Evolutionary conservation across 176 grass and related monocot genomes (phyloP), one percentile per base, ranked within the genome.

Genomic region (Oryza meyeriana): DNA sequence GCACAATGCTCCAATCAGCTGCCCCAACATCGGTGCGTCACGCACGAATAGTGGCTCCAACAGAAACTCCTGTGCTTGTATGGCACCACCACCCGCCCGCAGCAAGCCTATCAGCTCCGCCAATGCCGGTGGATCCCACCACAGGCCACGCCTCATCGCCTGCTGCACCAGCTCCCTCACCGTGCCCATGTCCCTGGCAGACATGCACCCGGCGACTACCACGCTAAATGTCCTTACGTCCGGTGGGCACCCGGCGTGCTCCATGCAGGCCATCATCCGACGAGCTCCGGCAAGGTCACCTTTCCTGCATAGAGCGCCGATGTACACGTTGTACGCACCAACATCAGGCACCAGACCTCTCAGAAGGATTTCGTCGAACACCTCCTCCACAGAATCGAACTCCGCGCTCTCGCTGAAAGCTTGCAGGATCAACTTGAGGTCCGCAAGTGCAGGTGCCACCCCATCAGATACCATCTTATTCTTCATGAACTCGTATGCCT

Each of bases 341-440:
- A 62, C 32, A 71, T 75, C 81, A 1, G 90, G 93, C 47, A 88
- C 61, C 50, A 90, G 34, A 44, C 93, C 93, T 1, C 76, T 65
- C 16, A 92, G 63, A 63, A 94, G 89, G 67, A 96, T 92, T 90
- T 90, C 90, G 80, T 96, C 93, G 34, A 97, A 93, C 77, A 82
- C 77, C 72, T 91, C 77, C 16, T 90, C 84, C 17, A 86, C 86
- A 57, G 66, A 71, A 6, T 84, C 55, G 13, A 91, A 84, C 28
- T 72, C n/a, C 1, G 47, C 47, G 45, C 16, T 31, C 33, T 63
- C 26, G 10, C 69, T 64, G 75, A 85, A 91, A 1, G 73, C 86
- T n/a, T 65, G 72, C 13, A 88, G 27, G 20, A 94, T 12, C 3
- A 11, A 61, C 30, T 85, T 85, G 65, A 80, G 89, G 64, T 87